Base-by-base conservation (phyloP, 768 basidiomycete genomes). In the Hericium erinaceus region DNA sequence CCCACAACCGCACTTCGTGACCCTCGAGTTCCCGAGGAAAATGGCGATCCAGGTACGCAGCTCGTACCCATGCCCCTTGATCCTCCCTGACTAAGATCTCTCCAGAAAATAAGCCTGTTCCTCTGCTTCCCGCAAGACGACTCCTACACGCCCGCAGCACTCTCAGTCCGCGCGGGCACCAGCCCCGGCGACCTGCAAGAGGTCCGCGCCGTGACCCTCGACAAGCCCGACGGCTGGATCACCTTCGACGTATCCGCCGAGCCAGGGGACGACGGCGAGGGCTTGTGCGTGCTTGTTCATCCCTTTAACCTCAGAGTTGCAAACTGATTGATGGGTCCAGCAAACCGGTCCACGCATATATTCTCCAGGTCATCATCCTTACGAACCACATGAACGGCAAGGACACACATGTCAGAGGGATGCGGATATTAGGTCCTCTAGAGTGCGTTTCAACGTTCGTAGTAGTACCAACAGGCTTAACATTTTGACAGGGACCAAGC, bases 301-400 rank as follows among this genome's bases (percentile, higher is more conserved):
- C n/a, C 52, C 53, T 39, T 22, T 58, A 39, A 28, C 54, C 3
- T 15, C 13, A 54, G 12, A 39, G 48, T 26, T n/a, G 4, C 18
- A 52, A 48, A 52, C 24, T 54, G 52, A 16, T 41, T 60, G 18
- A 57, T 18, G 16, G 26, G 18, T 22, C 9, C 65, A 95, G 94
- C 58, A 91, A 87, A 68, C 88, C 93, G 0, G 81, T 98, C 12
- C 83, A 88, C 61, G 90, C 92, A 2, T 94, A 95, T 66, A 82
- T 98, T 10, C 72, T 99, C 2, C 93, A 98, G 69, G 78, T 98
- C 46, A 86, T 95, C 58, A 81, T 99, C 52, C 77, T 93, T 13
- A 84, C 88, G 20, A 99, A 98, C 67, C 94, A 98, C 67, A 88
- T 97, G 86, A 98, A 95, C 64, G 97, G 97, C 6, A 98, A 98